Base-by-base conservation (phyloP, 768 basidiomycete species). In the Rhodotorula sphaerocarpa region DNA sequence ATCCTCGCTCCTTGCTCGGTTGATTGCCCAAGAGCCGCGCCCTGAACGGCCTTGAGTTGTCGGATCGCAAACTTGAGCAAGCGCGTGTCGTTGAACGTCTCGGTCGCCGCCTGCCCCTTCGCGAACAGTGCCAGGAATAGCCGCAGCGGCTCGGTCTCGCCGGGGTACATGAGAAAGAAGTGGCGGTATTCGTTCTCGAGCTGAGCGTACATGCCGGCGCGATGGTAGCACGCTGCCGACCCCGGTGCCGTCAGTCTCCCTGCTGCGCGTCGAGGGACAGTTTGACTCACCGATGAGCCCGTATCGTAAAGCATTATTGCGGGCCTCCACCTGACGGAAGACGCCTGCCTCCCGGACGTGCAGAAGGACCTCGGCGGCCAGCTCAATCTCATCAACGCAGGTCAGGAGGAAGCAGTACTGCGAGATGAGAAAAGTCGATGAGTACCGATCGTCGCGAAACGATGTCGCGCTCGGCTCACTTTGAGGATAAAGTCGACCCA, bases 401-500 rank as follows among this genome's bases (percentile, higher is more conserved):
- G 87, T 84, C 43, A 87, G 75, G 11, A 84, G 75, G 74, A 90
- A 88, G 45, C 83, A 79, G 71, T 88, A 88, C 90, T 92, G 55
- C 71, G 66, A 51, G 61, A 65, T 70, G 25, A 18, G 44, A 60
- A 15, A 46, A 73, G 70, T 34, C 39, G n/a, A 39, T 9, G 33
- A 34, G 43, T 27, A 23, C 20, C 18, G 25, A 11, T 21, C 23
- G 23, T 21, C 21, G 15, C 3, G 50, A 41, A 10, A n/a, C 23
- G 18, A 73, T 2, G 21, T 7, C 21, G 42, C 6, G 20, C 10
- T 7, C 42, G 21, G 20, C 79, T 52, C 55, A 90, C 93, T 79
- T 91, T 87, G 78, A 95, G 83, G 73, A 90, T 84, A 44, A 96
- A 71, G 21, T 79, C 79, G 51, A 93, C 73, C 93, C 93, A 99